Evolutionary conservation across 2,329 filamentous ascomycete genomes (phyloP).

Genomic region (Cladosporium velox): DNA sequence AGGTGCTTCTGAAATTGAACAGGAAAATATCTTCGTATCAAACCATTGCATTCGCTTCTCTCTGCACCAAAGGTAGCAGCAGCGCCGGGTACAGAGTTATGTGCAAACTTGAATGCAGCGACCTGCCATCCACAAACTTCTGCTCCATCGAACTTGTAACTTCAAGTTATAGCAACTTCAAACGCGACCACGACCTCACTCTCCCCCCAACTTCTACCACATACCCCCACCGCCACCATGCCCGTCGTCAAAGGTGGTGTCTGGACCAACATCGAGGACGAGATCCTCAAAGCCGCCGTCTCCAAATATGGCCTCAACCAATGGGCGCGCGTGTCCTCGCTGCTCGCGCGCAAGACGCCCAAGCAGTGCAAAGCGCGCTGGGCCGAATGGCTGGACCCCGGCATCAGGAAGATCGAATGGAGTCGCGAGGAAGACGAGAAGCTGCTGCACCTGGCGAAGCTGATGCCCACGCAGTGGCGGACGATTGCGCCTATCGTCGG

Average conservation of each 20-base stretch:
- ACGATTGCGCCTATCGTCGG: conserved; percentile 86
- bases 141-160: not conserved
- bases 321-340: conserved; percentile 96
- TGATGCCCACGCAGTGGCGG: conserved; percentile 99
- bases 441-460: conserved; percentile 89
- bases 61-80: not conserved
- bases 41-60: not conserved
- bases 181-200: not conserved
- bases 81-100: not conserved
- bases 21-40: too few relatives aligned
- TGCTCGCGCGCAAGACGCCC: conserved; percentile 93
- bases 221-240: conserved; percentile 47
- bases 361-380: conserved; percentile 99
- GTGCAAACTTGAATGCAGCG: not conserved
- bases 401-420: conserved; percentile 99
- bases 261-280: conserved; percentile 78
- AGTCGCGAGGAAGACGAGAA: conserved; percentile 98
- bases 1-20: too few relatives aligned
- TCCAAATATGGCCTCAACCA: conserved; percentile 96
- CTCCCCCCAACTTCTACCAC: not conserved
- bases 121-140: not conserved
- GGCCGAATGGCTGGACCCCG: conserved; percentile 97
- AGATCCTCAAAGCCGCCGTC: conserved; percentile 93
- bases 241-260: conserved; percentile 68
- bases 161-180: not conserved